Base-by-base conservation (phyloP, 495 filamentous ascomycete genomes). In the Penicillium alfredii region DNA sequence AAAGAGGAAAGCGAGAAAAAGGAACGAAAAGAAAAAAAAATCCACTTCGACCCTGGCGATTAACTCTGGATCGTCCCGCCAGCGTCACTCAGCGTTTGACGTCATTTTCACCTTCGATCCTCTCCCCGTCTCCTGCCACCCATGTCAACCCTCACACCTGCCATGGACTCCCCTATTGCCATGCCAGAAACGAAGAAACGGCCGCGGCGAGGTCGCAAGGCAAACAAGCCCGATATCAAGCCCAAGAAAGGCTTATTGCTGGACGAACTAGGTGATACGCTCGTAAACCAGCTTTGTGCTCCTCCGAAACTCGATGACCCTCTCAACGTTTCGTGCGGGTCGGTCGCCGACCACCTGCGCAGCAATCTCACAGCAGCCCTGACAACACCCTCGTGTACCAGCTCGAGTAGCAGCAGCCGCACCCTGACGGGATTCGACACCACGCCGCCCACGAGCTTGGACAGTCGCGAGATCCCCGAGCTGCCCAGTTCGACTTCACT, bases 271-370 rank as follows among this genome's bases (percentile, higher is more conserved):
- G 53, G 50, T 2, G 42, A 55, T 24, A 27, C 31, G 1, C 28
- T 60, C 26, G 24, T 54, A 13, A 42, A 49, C 4, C 49, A 55
- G 25, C 37, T 55, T 15, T 49, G 42, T 28, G 23, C 37, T 8
- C 35, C 17, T 1, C 14, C 49, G 10, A 37, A 25, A 9, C 26
- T 27, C 0, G 27, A 45, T 12, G 36, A 23, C 4, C 31, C 8
- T 4, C 30, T 27, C 5, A 22, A 35, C 17, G 13, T 16, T 0
- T 29, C 51, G 10, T 40, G 15, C 7, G 8, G 31, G 12, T 47
- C 44, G 0, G 32, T 57, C 12, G 33, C 50, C 11, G 52, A 60
- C 6, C 47, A 55, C 21, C 31, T 54, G 4, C 53, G 44, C 13
- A 44, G 26, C 22, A 38, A 38, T 4, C 26, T 49, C 20, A 21